Percentiles rank a stretch among this genome's conserved stretches.
phyloP scores from a whole-genome alignment of 129 eudicot species.

The Kitagawia praeruptora region DNA sequence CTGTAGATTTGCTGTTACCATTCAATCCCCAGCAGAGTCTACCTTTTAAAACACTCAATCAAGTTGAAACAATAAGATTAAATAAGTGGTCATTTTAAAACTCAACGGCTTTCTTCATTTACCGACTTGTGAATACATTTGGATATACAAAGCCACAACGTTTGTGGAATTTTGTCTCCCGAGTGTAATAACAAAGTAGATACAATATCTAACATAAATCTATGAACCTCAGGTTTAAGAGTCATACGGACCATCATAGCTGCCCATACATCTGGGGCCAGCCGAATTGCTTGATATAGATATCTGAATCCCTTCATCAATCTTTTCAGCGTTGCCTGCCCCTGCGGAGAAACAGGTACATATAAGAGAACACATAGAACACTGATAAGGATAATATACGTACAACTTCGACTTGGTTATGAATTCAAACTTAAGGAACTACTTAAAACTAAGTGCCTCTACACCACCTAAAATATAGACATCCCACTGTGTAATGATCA shows the following conservation, averaged over 20 bases:
- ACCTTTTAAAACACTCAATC: background rate
- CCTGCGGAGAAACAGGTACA: conserved; percentile 31
- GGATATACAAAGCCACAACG: conserved; percentile 50
- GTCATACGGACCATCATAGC: conserved; percentile 77
- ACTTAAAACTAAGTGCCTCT: background rate
- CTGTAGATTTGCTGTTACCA: too few relatives aligned
- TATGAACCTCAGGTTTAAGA: conserved; percentile 57
- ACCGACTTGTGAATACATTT: conserved; percentile 41
- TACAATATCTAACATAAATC: conserved; percentile 32
- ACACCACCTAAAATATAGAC: background rate
- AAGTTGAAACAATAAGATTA: background rate
- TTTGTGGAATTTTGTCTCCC: conserved; percentile 41
- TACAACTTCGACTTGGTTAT: background rate
- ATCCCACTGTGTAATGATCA: background rate
- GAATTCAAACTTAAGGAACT: background rate
- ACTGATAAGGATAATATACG: background rate
- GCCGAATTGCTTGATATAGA: conserved; percentile 57
- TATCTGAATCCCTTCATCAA: conserved; percentile 50
- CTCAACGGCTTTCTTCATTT: conserved; percentile 11
- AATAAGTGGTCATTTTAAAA: background rate
- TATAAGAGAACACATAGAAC: background rate
- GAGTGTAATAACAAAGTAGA: conserved; percentile 41
- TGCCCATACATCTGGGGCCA: conserved; percentile 83
- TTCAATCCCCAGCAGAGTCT: too few relatives aligned
- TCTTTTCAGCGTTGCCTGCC: conserved; percentile 35